These are phyloP conservation scores for Silene noctiflora DNA, from an alignment of 179 eudicot species.

Conservation along the genomic window DNA sequence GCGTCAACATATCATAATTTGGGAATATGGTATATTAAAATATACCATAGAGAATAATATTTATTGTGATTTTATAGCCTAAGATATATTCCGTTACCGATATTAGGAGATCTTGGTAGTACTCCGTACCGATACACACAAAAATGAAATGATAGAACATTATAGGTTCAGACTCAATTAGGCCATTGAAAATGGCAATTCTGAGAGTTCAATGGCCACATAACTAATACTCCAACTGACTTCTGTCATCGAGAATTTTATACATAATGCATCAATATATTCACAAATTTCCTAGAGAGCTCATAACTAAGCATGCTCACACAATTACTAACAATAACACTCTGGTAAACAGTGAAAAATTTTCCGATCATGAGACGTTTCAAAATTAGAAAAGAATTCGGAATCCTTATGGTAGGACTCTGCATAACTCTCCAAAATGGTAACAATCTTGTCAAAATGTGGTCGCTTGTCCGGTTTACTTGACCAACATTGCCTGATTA, in stretches of 20 bases:
- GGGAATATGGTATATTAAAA: no score
- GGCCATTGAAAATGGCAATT: not conserved
- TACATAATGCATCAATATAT: conserved; percentile 18
- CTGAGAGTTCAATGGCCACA: not conserved
- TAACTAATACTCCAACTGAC: conserved; percentile 10
- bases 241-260: conserved; percentile 12
- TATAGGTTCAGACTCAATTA: not conserved
- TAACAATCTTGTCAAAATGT: conserved; percentile 71
- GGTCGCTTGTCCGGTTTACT: conserved; percentile 76
- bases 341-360: conserved; percentile 50
- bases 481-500: conserved; percentile 84
- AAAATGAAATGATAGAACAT: no score
- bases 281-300: conserved; percentile 7
- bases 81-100: no score
- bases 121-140: no score
- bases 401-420: conserved; percentile 62
- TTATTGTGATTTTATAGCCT: no score
- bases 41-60: no score
- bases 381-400: conserved; percentile 53
- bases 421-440: conserved; percentile 49
- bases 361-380: conserved; percentile 31
- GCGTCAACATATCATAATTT: no score
- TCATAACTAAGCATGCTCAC: conserved; percentile 31
- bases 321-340: conserved; percentile 29
- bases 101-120: no score